phyloP scores from a whole-genome alignment of 2,329 filamentous ascomycete genomes.

The Alternaria consortialis region DNA sequence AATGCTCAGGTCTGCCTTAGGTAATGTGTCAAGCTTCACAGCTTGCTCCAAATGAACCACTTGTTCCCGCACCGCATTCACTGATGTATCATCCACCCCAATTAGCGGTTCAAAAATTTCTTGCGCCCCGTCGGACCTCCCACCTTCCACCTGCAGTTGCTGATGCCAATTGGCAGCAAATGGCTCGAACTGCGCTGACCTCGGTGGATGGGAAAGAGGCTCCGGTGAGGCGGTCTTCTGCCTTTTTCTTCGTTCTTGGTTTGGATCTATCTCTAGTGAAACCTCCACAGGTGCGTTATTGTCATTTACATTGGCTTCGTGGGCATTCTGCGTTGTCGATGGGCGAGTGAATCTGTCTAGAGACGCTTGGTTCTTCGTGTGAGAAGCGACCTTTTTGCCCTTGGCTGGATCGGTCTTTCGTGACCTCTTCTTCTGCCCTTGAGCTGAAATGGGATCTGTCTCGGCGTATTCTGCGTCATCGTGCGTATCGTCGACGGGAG shows the following conservation, averaged over 20 bases:
- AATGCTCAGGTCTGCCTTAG: neutral
- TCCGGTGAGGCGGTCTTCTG: constrained; percentile 48
- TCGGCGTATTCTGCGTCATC: constrained; percentile 29
- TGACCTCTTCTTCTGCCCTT: constrained; percentile 34
- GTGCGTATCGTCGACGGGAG: constrained; percentile 22
- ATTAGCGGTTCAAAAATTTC: neutral
- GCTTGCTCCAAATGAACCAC: constrained; percentile 1
- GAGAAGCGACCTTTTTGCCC: constrained; percentile 18
- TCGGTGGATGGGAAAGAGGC: neutral
- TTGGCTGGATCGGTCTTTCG: constrained; percentile 32
- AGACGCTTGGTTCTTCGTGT: constrained; percentile 35
- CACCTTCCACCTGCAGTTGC: constrained; percentile 41
- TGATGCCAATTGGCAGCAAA: constrained; percentile 34
- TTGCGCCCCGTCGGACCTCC: neutral
- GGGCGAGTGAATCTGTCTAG: constrained; percentile 39
- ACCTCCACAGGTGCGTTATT: constrained; percentile 9
- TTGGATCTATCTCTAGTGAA: constrained; percentile 41
- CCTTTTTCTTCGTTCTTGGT: constrained; percentile 48
- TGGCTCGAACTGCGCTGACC: neutral
- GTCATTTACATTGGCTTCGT: neutral
- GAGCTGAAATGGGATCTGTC: constrained; percentile 21
- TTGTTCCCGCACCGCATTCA: neutral
- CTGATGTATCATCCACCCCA: constrained; percentile 1
- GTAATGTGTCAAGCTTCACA: constrained; percentile 1
- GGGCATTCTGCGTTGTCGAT: constrained; percentile 5